Percentiles rank a stretch among this genome's conserved stretches.
These are phyloP conservation scores for Collybia sp. DNA, from an alignment of 768 basidiomycete species.

Conservation along the genomic window DNA sequence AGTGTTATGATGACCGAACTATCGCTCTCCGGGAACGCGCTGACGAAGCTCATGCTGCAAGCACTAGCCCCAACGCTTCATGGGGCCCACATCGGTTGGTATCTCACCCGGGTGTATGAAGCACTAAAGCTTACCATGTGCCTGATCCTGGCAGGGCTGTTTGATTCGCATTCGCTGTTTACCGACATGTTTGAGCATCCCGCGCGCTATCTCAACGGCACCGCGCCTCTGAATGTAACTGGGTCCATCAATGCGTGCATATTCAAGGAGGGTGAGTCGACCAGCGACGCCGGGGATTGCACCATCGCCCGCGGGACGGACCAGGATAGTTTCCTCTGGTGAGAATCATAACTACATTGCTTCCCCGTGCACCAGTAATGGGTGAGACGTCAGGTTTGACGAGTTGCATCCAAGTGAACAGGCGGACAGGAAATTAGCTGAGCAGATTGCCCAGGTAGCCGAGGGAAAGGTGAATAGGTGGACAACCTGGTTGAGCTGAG, in stretches of 20 bases:
- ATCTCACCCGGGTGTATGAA: too few species aligned
- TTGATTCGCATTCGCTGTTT: conserved; percentile 40
- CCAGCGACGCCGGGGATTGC: conserved; percentile 20
- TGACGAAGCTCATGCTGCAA: conserved; percentile 29
- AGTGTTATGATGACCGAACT: conserved; percentile 22
- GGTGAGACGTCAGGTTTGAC: conserved; percentile 39
- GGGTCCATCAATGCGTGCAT: conserved; percentile 27
- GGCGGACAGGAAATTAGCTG: conserved; percentile 47
- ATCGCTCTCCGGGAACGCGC: conserved; percentile 26
- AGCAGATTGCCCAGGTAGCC: conserved; percentile 43
- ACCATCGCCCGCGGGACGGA: conserved; percentile 36
- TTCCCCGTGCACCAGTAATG: conserved; percentile 1
- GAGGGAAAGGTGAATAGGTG: conserved; percentile 37
- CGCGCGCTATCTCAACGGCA: conserved; percentile 35
- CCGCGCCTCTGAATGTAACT: conserved; percentile 41
- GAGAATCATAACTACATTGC: conserved; percentile 15
- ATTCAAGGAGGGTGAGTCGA: conserved; percentile 22
- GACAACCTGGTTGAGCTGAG: conserved; percentile 46
- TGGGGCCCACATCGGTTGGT: conserved; percentile 45
- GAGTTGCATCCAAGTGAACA: conserved; percentile 62
- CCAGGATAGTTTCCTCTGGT: conserved; percentile 60
- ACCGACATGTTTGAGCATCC: conserved; percentile 33
- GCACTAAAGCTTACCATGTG: too few species aligned
- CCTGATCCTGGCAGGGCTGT: conserved; percentile 23
- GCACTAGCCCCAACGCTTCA: conserved; percentile 23